Conservation (phyloP, 768 basidiomycete genomes). For the Clitopilus passeckerianus region DNA sequence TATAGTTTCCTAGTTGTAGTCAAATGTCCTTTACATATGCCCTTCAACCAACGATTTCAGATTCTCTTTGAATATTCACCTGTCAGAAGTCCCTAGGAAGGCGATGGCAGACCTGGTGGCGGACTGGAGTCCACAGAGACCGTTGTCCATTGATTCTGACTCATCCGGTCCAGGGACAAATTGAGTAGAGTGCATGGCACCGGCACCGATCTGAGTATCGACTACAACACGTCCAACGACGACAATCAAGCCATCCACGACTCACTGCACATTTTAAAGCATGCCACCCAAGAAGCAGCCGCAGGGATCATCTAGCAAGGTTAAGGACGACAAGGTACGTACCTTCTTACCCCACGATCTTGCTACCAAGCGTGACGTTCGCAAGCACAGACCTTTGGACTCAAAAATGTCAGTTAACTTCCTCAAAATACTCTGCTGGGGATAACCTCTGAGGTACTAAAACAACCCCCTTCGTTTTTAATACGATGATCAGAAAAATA, state of each 20-base stretch:
- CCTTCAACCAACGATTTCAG: too few relatives aligned
- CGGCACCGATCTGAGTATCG: background rate
- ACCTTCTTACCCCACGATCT: background rate
- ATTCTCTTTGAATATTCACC: too few relatives aligned
- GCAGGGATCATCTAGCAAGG: conserved; percentile 16
- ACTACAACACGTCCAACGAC: background rate
- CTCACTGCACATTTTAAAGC: background rate
- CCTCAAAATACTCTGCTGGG: background rate
- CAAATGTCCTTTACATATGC: too few relatives aligned
- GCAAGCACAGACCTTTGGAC: conserved; percentile 15
- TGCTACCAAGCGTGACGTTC: background rate
- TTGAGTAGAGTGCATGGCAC: background rate
- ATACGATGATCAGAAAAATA: conserved; percentile 71
- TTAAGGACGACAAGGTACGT: conserved; percentile 19
- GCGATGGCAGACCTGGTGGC: too few relatives aligned
- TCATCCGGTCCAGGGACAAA: background rate
- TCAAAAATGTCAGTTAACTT: conserved; percentile 15
- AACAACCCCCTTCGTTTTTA: background rate
- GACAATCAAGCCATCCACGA: background rate
- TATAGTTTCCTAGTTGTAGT: too few relatives aligned
- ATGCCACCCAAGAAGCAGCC: conserved; percentile 20
- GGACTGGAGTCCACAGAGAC: background rate
- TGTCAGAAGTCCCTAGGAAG: too few relatives aligned
- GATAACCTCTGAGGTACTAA: background rate
- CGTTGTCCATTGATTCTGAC: background rate